A percentile compares a stretch with the other conserved stretches of the same genome.
Evolutionary conservation across 139 green algal genomes (phyloP).

Genomic region (Micractinium sp.): DNA sequence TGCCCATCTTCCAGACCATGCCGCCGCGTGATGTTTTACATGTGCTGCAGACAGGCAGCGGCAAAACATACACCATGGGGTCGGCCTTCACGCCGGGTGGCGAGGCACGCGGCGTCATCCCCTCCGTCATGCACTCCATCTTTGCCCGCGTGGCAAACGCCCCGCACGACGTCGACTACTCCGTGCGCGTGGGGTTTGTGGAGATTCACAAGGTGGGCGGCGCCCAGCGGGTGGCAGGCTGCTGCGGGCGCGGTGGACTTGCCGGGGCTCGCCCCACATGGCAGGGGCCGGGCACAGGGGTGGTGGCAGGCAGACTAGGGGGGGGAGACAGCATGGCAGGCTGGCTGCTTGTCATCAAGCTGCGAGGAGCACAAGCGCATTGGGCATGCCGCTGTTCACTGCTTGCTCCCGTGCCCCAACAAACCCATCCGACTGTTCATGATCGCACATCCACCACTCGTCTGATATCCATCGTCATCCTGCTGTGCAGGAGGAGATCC

Average conservation of each 20-base stretch:
- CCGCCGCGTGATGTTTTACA: neutral
- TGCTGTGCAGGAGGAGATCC: constrained; percentile 78
- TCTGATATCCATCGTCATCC: neutral
- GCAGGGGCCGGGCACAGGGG: no score
- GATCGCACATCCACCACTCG: neutral
- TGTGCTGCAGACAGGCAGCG: constrained; percentile 59
- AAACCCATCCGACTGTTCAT: neutral
- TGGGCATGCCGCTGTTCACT: no score
- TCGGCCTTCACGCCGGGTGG: constrained; percentile 67
- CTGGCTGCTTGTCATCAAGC: no score
- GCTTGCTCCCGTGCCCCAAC: neutral
- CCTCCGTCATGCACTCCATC: constrained; percentile 78
- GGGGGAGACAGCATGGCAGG: neutral
- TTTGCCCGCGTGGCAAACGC: constrained; percentile 70
- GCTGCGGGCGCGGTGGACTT: neutral
- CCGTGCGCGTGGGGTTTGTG: constrained; percentile 88
- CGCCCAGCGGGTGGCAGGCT: neutral
- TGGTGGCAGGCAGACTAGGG: neutral
- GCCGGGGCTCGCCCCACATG: neutral
- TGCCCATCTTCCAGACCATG: neutral
- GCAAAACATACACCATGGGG: constrained; percentile 95
- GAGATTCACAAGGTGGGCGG: constrained; percentile 89
- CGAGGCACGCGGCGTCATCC: constrained; percentile 77
- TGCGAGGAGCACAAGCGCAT: neutral
- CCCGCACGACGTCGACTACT: constrained; percentile 56